These are phyloP conservation scores for Guadua angustifolia DNA, from an alignment of 176 grass and related monocot species.

Conservation along the genomic window DNA sequence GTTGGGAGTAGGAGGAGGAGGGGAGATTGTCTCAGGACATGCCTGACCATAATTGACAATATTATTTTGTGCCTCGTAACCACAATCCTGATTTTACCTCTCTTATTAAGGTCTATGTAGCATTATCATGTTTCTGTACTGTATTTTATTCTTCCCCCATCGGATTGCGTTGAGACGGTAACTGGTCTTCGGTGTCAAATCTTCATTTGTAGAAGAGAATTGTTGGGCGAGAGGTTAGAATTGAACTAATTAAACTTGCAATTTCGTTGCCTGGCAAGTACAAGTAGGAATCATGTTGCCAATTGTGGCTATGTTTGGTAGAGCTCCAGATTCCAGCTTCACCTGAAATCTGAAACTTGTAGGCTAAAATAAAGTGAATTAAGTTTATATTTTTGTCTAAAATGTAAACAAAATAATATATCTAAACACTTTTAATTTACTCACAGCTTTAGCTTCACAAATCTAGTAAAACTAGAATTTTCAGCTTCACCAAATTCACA, in stretches of 20 bases:
- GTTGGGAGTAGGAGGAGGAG: not conserved
- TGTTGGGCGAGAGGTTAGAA: not conserved
- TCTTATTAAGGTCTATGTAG: not conserved
- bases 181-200: not conserved
- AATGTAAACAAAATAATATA: too few relatives aligned
- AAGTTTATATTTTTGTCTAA: too few relatives aligned
- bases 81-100: not conserved
- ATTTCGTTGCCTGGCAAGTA: not conserved
- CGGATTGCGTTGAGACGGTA: not conserved
- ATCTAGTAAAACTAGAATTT: too few relatives aligned
- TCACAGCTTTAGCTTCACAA: too few relatives aligned
- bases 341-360: too few relatives aligned
- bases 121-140: not conserved
- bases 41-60: not conserved
- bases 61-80: not conserved
- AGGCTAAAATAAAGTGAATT: too few relatives aligned
- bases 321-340: too few relatives aligned
- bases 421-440: too few relatives aligned
- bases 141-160: not conserved
- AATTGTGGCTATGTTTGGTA: too few relatives aligned
- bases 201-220: not conserved
- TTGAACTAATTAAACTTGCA: not conserved
- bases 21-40: not conserved
- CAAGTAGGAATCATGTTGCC: not conserved
- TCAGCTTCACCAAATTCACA: too few relatives aligned